Evolutionary conservation across 352 stramenopile genomes (phyloP), one percentile per base, ranked within the genome.

Genomic region (Salisapilia sapeloensis): DNA sequence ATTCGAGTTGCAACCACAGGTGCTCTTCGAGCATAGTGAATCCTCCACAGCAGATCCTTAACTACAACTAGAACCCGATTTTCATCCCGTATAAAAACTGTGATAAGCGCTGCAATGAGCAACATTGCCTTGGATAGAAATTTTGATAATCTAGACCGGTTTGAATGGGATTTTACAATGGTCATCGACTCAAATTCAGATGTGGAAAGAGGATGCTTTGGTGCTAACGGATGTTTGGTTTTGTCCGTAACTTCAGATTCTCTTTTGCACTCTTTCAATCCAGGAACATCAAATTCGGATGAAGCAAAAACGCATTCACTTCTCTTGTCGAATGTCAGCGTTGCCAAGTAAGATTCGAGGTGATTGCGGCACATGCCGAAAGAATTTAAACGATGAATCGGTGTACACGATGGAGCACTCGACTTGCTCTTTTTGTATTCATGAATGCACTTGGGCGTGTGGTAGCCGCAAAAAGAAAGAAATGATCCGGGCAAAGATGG

Each of bases 301-400:
- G 75, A 60, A 6, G 63, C 54, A 8, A 78, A 41, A 13, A 56
- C 19, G 14, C 62, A 56, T 13, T 20, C 40, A 0, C 50, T 53
- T 6, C 66, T 57, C n/a, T 48, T 42, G 36, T 82, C 60, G 28
- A 59, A 76, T 11, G 34, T 40, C n/a, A 75, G 35, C 9, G 39
- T 56, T 30, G 49, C 79, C 23, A 82, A 36, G 16, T 78, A 50
- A 2, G 65, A 60, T 45, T 79, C 65, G 7, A 79, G 30, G 30
- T 82, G 70, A 38, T 82, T 79, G 14, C 63, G 59, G 16, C 70
- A 85, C 43, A 85, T 53, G 0, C 70, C 70, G 46, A 78, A 76
- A 0, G 32, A 23, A 25, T 81, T 85, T 15, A 56, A 53, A 6
- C 52, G 59, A 6, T 71, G 56, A 9, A 85, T 70, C 0, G 40